Evolutionary conservation across 306 rosid species (phyloP), one percentile per base, ranked within the genome.

Genomic region (Ormosia semicastrata): DNA sequence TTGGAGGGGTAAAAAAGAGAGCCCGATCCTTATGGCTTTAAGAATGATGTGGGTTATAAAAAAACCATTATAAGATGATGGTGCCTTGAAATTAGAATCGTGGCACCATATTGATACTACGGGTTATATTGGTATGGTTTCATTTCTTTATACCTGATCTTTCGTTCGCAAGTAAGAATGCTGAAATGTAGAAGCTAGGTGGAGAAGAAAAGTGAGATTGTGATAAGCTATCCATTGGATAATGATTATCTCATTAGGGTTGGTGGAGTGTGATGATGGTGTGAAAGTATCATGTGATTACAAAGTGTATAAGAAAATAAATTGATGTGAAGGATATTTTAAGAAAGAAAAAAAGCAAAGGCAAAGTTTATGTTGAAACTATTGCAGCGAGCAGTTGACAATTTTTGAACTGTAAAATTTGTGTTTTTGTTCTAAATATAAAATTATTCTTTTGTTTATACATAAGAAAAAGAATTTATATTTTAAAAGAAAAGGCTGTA

Each of bases 221-320:
- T 46, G 37, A 56, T 56, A 56, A 37, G 52, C 40, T 10, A 18
- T 43, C 39, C 15, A 24, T 4, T 73, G 66, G 39, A 56, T 56
- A 56, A 49, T 73, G 78, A 54, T 40, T 4, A 13, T 32, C 11
- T 11, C 44, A 59, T 29, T 34, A 29, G 33, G 41, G 32, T 43
- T 60, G 30, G 79, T 62, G 53, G 71, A 75, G 80, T 75, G 33
- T 60, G 53, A 75, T 46, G 43, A 77, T 65, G 36, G 39, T 52
- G 47, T 15, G 37, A 47, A 59, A 30, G 30, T 46, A 46, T 62
- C 7, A 33, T 44, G 69, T 30, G 13, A 29, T 18, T 49, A 12
- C 54, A 43, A 11, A 53, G 47, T 62, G 71, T 9, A 8, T 50
- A n/a, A 62, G 37, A 76, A 75, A 74, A 60, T 14, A 15, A 34